Percentiles rank a stretch among this genome's conserved stretches.
These are phyloP conservation scores for Trichoderma gamsii DNA, from an alignment of 495 filamentous ascomycete species.

Conservation along the genomic window DNA sequence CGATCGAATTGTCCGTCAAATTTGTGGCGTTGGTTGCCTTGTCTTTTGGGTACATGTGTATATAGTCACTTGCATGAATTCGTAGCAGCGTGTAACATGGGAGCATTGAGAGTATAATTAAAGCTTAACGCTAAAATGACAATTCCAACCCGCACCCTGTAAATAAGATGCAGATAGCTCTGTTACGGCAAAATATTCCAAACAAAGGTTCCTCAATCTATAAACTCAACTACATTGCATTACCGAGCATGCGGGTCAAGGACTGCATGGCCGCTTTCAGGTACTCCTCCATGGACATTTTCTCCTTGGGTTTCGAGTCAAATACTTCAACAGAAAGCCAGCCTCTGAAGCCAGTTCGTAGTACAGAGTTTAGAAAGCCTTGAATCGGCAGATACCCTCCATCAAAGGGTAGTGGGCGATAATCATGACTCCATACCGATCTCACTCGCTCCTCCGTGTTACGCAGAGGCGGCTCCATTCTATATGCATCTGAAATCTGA, in stretches of 20 bases:
- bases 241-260: not conserved
- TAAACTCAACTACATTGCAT: not conserved
- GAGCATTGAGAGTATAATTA: no score
- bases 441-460: constrained; percentile 43
- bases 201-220: not conserved
- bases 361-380: constrained; percentile 58
- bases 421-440: constrained; percentile 66
- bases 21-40: no score
- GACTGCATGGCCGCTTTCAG: not conserved
- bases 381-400: constrained; percentile 69
- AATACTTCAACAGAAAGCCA: constrained; percentile 77
- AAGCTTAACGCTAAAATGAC: no score
- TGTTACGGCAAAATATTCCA: not conserved
- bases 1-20: no score
- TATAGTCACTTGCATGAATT: no score
- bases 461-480: constrained; percentile 46
- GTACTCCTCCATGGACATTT: not conserved
- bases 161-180: no score
- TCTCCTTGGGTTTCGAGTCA: constrained; percentile 43
- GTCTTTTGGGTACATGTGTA: no score
- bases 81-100: no score
- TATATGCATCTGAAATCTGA: constrained; percentile 77
- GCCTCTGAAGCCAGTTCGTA: constrained; percentile 63
- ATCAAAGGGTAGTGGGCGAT: constrained; percentile 62
- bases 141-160: no score